Conservation (phyloP, 2,329 filamentous ascomycete species). For the Paecilomyces niveus region DNA sequence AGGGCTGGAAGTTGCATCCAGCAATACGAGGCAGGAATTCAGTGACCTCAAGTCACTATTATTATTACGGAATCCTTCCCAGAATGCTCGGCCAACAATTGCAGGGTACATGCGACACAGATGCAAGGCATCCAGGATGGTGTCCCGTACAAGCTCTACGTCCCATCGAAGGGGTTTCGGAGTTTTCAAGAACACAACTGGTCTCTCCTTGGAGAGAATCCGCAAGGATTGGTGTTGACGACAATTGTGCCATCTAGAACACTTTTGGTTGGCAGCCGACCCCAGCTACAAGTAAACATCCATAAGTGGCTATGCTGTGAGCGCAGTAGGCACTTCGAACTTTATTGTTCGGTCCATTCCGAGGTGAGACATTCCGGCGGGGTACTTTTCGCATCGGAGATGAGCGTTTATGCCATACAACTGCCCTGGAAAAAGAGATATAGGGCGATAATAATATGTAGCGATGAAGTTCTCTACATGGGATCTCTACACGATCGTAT, state of each 20-base stretch:
- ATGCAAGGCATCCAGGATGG: not conserved
- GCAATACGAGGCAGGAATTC: not conserved
- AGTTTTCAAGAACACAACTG: not conserved
- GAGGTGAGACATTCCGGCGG: not conserved
- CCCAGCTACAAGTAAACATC: not conserved
- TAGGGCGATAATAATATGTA: not conserved
- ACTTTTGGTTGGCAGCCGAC: not conserved
- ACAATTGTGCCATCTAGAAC: not conserved
- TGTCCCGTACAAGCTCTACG: not conserved
- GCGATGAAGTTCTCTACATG: not conserved
- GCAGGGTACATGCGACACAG: not conserved
- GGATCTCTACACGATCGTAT: not conserved
- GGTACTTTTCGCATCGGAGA: not conserved
- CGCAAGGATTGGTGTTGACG: not conserved
- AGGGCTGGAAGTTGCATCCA: not conserved
- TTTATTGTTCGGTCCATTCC: not conserved
- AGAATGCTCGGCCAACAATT: not conserved
- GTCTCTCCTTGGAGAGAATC: not conserved
- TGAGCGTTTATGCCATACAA: not conserved
- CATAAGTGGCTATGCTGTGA: not conserved
- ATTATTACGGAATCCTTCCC: not conserved
- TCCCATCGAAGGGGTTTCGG: not conserved
- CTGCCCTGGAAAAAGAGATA: not conserved
- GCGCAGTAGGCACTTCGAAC: not conserved
- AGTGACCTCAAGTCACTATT: not conserved